Base-by-base conservation (phyloP, 805 yeast genomes). In the Nakazawaea peltata region DNA sequence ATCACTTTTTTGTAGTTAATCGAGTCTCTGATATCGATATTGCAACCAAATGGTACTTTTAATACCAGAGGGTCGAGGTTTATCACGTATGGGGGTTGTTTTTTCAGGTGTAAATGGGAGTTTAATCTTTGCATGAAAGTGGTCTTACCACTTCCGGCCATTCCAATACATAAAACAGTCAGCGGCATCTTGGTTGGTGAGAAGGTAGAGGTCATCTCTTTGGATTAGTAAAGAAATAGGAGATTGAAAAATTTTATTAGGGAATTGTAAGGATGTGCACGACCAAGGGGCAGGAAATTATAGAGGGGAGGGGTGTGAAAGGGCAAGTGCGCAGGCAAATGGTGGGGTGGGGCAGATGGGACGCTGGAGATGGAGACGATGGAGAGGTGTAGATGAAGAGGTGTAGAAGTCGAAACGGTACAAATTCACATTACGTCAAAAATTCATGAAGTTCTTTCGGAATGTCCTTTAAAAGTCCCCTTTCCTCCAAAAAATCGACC, bases 21-120 rank as follows among this genome's bases (percentile, higher is more conserved):
- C 1, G 97, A 84, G 58, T 92, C 99, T 50, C 99, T 69, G 44
- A 92, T 92, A 59, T 92, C 99, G 42, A 92, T 87, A 53, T 92
- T 87, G 28, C 94, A 81, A 14, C 88, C 92, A 56, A 78, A 92
- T 10, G 98, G 98, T n/a, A 86, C 80, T 45, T 81, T 84, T 44
- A 83, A 61, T 14, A 92, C 97, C 1, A 98, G 98, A 1, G 99
- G 99, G 62, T 92, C 99, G 33, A 92, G 65, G 53, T 92, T 92
- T 40, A 92, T 74, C 19, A 90, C 94, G 58, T 92, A 92, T 9
- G 98, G 97, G 15, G 90, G 80, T 27, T 63, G 58, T 42, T 79
- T 69, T 40, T 72, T 65, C 23, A 84, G 41, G 51, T 88, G 95
- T 23, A 92, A 63, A 56, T 92, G 94, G 0, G 96, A 74, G 59